phyloP scores from a whole-genome alignment of 768 basidiomycete species.

The Tricholoma bakamatsutake region DNA sequence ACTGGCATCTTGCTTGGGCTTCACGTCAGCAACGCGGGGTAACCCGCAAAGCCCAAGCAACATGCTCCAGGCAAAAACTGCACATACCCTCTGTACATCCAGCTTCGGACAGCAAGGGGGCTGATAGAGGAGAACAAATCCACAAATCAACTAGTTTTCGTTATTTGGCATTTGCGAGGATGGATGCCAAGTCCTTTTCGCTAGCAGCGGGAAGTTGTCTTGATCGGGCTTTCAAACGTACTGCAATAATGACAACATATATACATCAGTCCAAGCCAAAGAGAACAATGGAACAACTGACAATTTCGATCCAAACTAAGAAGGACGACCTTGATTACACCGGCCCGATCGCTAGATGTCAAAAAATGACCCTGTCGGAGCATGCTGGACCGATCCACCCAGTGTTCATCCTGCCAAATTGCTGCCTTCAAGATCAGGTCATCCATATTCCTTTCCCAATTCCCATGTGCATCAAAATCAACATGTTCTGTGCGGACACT shows the following conservation, averaged over 20 bases:
- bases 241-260: conserved; percentile 31
- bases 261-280: conserved; percentile 4
- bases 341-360: conserved; percentile 30
- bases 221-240: conserved; percentile 87
- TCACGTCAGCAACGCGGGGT: background rate
- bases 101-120: background rate
- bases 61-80: background rate
- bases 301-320: conserved; percentile 90
- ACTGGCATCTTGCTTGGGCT: background rate
- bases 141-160: background rate
- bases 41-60: conserved; percentile 1
- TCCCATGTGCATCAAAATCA: conserved; percentile 48
- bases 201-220: conserved; percentile 80
- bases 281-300: conserved; percentile 34
- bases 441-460: conserved; percentile 79
- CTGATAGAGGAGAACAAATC: background rate
- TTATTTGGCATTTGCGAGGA: conserved; percentile 36
- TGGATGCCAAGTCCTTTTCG: conserved; percentile 76
- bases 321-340: conserved; percentile 77
- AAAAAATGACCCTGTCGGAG: conserved; percentile 38
- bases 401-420: conserved; percentile 91
- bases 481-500: conserved; percentile 80
- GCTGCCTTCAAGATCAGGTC: conserved; percentile 92
- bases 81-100: background rate
- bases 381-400: conserved; percentile 76